Base-by-base conservation (phyloP, 805 yeast genomes). In the Teunomyces pallodes region DNA sequence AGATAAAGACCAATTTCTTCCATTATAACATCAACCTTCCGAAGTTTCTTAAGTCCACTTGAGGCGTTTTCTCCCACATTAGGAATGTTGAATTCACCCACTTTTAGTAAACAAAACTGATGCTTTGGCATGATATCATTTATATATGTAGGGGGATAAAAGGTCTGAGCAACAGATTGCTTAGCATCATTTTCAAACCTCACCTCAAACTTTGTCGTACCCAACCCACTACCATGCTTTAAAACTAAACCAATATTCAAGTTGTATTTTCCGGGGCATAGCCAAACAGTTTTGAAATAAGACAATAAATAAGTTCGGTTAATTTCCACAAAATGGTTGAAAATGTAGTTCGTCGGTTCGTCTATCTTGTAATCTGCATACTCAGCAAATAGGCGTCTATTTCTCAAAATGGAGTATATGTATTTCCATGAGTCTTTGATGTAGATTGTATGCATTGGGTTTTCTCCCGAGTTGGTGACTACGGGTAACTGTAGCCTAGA, bases 91-190 rank as follows among this genome's bases (percentile, higher is more conserved):
- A 83, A 80, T 41, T 69, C 71, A 0, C 85, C 86, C 26, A 82
- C 54, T 52, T 79, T 75, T 32, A 82, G 58, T 20, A 82, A 64
- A 24, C 80, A 72, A 54, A 80, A 72, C 49, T 74, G 75, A 26
- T 74, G 67, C 45, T 71, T 74, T 1, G 86, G 86, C n/a, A 81
- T 63, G 20, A 83, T 67, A 9, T 82, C 86, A 45, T 75, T 75
- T 39, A 83, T 77, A 53, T 79, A 77, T 0, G 79, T 69, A 0
- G 87, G 83, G 0, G 86, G 84, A 54, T 75, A 81, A 49, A 75
- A 80, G 1, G 74, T 69, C 45, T 75, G 66, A 20, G 55, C 50
- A 2, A 68, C 51, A 16, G 57, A 58, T 12, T 64, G 55, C 7
- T 64, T 64, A 2, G 61, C 53, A 1, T 59, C 59, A 24, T 62